Base-by-base conservation (phyloP, 495 filamentous ascomycete genomes). In the Tuber magnatum region DNA sequence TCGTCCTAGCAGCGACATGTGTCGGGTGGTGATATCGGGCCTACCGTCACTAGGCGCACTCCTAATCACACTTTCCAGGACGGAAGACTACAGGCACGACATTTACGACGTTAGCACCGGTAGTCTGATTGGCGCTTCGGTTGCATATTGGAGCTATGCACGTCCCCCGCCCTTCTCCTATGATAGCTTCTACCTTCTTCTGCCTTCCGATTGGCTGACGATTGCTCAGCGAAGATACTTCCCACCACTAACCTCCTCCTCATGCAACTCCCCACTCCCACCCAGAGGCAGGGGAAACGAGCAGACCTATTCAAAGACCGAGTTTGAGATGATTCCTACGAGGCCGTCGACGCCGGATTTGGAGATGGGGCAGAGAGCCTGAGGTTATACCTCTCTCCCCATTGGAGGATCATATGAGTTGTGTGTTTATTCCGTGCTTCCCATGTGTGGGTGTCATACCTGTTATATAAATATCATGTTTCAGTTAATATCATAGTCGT, bases 1-100 rank as follows among this genome's bases (percentile, higher is more conserved):
- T 71, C 78, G 46, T 68, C 74, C 35, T 77, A 84, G 79, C 79
- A 80, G 68, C 42, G 93, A 94, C 80, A 86, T 95, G 69, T 85
- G 87, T 7, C 88, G 87, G 32, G 88, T 88, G 69, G 84, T 97
- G 41, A n/a, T 93, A 32, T 89, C 89, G 48, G 81, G 90, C 0
- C 83, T 85, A 20, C 96, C 96, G 6, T 80, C 97, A 3, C 79
- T 98, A 2, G 93, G 91, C 40, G 96, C 96, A 9, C 85, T 90
- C 6, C 83, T 97, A 86, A 93, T 98, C 77, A 94, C 94, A 2
- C 92, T 97, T 69, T 94, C 91, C n/a, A 88, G 95, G 10, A 90
- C 92, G 71, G 91, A 97, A 81, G 95, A 99, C 83, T 99, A 99
- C 82, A 85, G 95, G 40, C 95, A 99, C 78, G 96, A 98, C 82